These are phyloP conservation scores for Salicornia ramosissima DNA, from an alignment of 148 eudicot species.

Conservation along the genomic window DNA sequence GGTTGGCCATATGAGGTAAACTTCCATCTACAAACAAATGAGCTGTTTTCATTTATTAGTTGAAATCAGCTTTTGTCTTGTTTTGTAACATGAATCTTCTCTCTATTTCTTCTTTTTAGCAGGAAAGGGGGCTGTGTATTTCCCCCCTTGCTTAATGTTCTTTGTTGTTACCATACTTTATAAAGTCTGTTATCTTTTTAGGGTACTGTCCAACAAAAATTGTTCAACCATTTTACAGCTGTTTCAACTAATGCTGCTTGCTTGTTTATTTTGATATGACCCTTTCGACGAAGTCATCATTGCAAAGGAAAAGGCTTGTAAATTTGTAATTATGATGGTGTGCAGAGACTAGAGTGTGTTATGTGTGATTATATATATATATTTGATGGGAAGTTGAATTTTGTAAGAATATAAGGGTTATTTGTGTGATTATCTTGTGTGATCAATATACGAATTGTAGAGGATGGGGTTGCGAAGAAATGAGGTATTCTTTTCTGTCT, in stretches of 20 bases:
- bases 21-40: not conserved
- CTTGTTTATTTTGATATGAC: not conserved
- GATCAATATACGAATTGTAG: no score
- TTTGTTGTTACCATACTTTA: not conserved
- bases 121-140: no score
- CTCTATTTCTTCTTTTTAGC: not conserved
- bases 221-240: not conserved
- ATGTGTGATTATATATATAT: not conserved
- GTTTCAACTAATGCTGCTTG: not conserved
- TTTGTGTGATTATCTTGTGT: not conserved
- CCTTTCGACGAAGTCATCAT: not conserved
- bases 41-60: not conserved
- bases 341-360: not conserved
- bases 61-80: not conserved
- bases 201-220: not conserved
- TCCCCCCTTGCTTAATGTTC: not conserved
- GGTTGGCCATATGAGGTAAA: conserved; percentile 84
- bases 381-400: not conserved
- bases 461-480: not conserved
- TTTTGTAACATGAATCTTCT: not conserved
- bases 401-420: not conserved
- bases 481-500: not conserved
- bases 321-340: not conserved
- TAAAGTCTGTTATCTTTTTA: not conserved
- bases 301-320: not conserved